Evolutionary conservation across 495 filamentous ascomycete species (phyloP).

Genomic region (Cryomyces antarcticus): DNA sequence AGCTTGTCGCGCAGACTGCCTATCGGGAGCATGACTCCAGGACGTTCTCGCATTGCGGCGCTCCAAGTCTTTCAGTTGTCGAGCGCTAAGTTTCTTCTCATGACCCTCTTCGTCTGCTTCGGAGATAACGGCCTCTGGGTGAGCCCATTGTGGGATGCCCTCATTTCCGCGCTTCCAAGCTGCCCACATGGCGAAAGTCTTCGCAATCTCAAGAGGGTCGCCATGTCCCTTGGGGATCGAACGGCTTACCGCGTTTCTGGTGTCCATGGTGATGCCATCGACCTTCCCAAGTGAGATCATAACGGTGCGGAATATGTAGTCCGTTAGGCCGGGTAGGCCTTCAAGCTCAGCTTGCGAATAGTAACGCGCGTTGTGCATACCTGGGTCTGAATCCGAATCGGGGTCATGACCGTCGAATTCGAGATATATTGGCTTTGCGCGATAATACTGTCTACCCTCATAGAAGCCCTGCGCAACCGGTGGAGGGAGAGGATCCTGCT

Average conservation of each 20-base stretch:
- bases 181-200: constrained; percentile 48
- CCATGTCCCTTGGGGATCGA: constrained; percentile 44
- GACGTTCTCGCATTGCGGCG: constrained; percentile 11
- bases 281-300: constrained; percentile 43
- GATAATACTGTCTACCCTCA: constrained; percentile 33
- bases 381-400: constrained; percentile 26
- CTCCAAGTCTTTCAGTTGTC: constrained; percentile 16
- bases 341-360: constrained; percentile 52
- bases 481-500: constrained; percentile 42
- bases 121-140: constrained; percentile 16
- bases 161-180: constrained; percentile 60
- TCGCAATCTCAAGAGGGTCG: constrained; percentile 39
- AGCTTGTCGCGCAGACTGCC: constrained; percentile 11
- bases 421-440: constrained; percentile 33
- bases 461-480: constrained; percentile 35
- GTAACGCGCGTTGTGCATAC: constrained; percentile 36
- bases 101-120: constrained; percentile 7
- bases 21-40: constrained; percentile 11
- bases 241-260: constrained; percentile 35
- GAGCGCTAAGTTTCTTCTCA: constrained; percentile 18
- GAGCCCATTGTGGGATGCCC: constrained; percentile 43
- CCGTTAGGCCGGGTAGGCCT: constrained; percentile 39
- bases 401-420: constrained; percentile 31
- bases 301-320: constrained; percentile 47
- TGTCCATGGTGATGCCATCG: constrained; percentile 35